phyloP scores from a whole-genome alignment of 75 land plant genomes.

The Ceratopteris richardii region DNA sequence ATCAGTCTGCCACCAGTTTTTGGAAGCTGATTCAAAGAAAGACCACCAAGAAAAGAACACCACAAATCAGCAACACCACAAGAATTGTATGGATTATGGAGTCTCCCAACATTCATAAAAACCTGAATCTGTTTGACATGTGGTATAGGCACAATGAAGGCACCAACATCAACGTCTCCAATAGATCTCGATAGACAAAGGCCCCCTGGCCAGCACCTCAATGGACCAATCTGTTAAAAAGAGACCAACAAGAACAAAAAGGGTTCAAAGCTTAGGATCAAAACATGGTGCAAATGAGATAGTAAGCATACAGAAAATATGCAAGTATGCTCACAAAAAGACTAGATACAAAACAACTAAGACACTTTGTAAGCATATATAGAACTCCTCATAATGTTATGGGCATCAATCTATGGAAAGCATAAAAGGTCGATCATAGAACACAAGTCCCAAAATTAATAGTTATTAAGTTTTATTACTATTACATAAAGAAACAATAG shows the following conservation, averaged over 20 bases:
- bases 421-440: no score
- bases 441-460: no score
- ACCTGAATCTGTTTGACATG: conserved; percentile 93
- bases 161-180: conserved; percentile 91
- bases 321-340: background rate
- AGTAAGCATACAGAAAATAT: background rate
- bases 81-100: background rate
- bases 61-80: background rate
- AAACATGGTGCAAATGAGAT: background rate
- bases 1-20: conserved; percentile 87
- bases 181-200: conserved; percentile 88
- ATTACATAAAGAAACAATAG: no score
- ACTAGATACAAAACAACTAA: no score
- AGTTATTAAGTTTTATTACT: no score
- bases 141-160: conserved; percentile 79
- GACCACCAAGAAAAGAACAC: background rate
- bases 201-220: conserved; percentile 95
- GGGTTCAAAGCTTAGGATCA: background rate
- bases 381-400: no score
- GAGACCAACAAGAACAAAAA: conserved; percentile 1
- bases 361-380: no score
- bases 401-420: no score
- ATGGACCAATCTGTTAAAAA: conserved; percentile 66
- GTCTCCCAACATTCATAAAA: background rate
- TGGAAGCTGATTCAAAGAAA: conserved; percentile 39